Evolutionary conservation across 2,329 filamentous ascomycete genomes (phyloP), one percentile per base, ranked within the genome.

Genomic region (Fusarium chaquense): DNA sequence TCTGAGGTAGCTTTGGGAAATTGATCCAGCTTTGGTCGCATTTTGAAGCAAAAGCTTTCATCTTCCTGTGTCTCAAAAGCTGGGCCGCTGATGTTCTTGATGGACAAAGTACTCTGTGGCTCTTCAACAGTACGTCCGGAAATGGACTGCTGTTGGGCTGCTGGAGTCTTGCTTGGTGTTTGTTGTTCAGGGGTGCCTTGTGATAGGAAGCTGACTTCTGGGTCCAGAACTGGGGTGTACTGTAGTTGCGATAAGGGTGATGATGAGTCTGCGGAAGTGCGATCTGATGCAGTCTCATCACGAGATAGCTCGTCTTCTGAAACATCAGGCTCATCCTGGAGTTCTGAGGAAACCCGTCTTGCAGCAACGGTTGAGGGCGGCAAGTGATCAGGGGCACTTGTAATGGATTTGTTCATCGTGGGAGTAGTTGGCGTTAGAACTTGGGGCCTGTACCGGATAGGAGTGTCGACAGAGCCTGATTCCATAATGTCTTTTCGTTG

Each of bases 1-100:
- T 40, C 46, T 2, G 51, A n/a, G 22, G 13, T 24, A 13, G 33
- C 18, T 18, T 47, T 28, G 2, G 33, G 7, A 3, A 45, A 40
- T 20, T 58, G 41, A 10, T 50, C 30, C 20, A n/a, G 10, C 46
- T 28, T 72, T 30, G 60, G 40, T 8, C 62, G 71, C 43, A 73
- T 72, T 24, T 73, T 78, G 62, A 77, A 80, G 20, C 70, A 67
- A 51, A 80, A 80, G 57, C 76, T 81, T 15, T 73, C 68, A 41
- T 80, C 78, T 62, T 75, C 70, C 44, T 81, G 77, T 12, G 73
- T 79, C 52, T 75, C 65, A 12, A 75, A 66, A 40, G 58, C 52
- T 13, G 53, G 49, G 2, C 43, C 30, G 36, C 18, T 46, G 28
- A 41, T 45, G 24, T 44, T 35, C 24, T 58, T 41, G 30, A 52